A percentile compares a stretch with the other conserved stretches of the same genome.
These are phyloP conservation scores for Saccharomycopsis babjevae DNA, from an alignment of 805 yeast species.

Conservation along the genomic window DNA sequence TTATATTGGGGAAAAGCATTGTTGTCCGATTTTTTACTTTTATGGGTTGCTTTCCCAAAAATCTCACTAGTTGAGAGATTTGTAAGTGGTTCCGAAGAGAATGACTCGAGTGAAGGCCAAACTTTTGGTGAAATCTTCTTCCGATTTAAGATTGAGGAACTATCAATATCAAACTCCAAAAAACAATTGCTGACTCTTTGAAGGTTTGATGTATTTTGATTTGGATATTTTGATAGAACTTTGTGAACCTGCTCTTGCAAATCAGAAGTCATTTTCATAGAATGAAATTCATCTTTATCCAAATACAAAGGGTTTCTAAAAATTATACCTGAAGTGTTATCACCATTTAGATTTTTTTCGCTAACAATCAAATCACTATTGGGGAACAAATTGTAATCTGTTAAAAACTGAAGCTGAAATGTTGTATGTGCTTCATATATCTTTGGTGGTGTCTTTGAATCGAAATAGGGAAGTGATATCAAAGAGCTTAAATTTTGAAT, in stretches of 20 bases:
- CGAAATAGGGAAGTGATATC: neutral
- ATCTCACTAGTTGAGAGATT: too few species aligned
- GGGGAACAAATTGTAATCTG: conserved; percentile 78
- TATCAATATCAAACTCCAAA: conserved; percentile 62
- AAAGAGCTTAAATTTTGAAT: neutral
- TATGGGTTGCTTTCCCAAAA: too few species aligned
- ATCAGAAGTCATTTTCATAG: conserved; percentile 17
- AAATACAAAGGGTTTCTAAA: conserved; percentile 48
- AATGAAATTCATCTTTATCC: conserved; percentile 8
- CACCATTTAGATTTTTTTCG: conserved; percentile 23
- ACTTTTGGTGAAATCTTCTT: conserved; percentile 12
- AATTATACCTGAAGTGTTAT: conserved; percentile 22
- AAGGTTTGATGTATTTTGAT: conserved; percentile 20
- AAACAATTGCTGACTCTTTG: conserved; percentile 52
- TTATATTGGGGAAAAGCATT: too few species aligned
- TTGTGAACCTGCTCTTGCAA: conserved; percentile 7
- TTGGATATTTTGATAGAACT: neutral
- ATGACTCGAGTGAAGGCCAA: conserved; percentile 6
- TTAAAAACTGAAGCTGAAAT: conserved; percentile 59
- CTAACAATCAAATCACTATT: conserved; percentile 57
- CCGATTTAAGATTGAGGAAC: conserved; percentile 48
- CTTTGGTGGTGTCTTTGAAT: conserved; percentile 25
- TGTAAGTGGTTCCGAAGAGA: neutral
- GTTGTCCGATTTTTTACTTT: too few species aligned
- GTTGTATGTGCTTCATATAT: conserved; percentile 80